Evolutionary conservation across 441 rosid genomes (phyloP), one percentile per base, ranked within the genome.

Genomic region (Adansonia gregorii): DNA sequence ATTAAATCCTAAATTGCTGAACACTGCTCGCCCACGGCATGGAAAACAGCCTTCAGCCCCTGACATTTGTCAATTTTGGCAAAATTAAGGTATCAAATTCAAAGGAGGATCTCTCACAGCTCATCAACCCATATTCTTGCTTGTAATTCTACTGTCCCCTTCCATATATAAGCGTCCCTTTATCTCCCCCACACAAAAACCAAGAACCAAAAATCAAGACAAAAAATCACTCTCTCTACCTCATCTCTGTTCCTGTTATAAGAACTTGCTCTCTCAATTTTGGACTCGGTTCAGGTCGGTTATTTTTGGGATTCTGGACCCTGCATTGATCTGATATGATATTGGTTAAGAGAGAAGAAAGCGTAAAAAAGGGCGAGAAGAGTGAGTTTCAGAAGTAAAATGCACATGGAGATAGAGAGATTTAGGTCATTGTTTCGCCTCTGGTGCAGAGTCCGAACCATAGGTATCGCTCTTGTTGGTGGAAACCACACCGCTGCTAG

Each of bases 401-500:
- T 39, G n/a, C 2, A 61, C 77, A 87, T 87, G 92, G 92, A 85
- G 77, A 54, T 74, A 31, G 78, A 84, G 79, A 81, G 90, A 82
- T 81, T 78, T 48, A 84, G 66, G 78, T 78, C 72, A 56, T 71
- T 87, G 88, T 74, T 76, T 71, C 77, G 83, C 59, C 82, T 86
- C 59, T 79, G 86, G 78, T 76, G 78, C 72, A 68, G 85, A 78
- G 59, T 63, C 46, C 82, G 22, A 83, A 75, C 46, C 69, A 73
- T 55, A 8, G 67, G 83, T 64, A 83, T 76, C 41, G 80, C 83
- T 71, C 88, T 86, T 75, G 83, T 83, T 84, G 88, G 88, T 82
- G 88, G 88, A 35, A 86, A 83, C 74, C 88, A 86, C 80, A 86
- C 86, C 64, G 88, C 88, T 63, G 72, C 84, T 49, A 83, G 85